phyloP scores from a whole-genome alignment of 2,329 filamentous ascomycete genomes.

The Metarhizium sp. region DNA sequence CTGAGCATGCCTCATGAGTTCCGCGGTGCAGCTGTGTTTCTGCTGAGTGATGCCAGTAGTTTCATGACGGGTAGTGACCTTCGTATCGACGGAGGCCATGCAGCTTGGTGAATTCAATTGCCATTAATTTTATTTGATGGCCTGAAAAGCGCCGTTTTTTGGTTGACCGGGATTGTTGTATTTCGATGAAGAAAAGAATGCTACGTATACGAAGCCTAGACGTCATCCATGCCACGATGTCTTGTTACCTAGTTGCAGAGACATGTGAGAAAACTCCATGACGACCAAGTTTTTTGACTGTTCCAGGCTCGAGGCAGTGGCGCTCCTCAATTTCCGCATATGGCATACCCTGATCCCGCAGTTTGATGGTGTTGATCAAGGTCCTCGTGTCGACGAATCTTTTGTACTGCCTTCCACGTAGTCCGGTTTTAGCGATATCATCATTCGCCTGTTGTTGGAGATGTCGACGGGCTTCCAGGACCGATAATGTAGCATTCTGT shows the following conservation, averaged over 20 bases:
- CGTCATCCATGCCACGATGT: background rate
- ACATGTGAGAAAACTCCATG: slow-evolving; percentile 29
- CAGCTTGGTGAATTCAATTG: too few species aligned
- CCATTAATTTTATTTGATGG: too few species aligned
- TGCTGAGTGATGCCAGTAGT: background rate
- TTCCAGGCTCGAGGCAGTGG: slow-evolving; percentile 34
- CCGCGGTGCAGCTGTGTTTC: background rate
- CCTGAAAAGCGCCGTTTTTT: too few species aligned
- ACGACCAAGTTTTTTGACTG: slow-evolving; percentile 35
- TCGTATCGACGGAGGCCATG: background rate
- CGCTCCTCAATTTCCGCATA: slow-evolving; percentile 34
- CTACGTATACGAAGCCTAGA: too few species aligned
- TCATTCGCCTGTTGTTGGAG: slow-evolving; percentile 33
- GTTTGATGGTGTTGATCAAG: slow-evolving; percentile 20
- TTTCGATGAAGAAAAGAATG: too few species aligned
- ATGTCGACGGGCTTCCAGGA: slow-evolving; percentile 36
- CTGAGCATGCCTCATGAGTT: background rate
- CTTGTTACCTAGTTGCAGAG: slow-evolving; percentile 4
- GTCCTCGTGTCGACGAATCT: slow-evolving; percentile 35
- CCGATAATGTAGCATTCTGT: slow-evolving; percentile 37
- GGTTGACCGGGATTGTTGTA: too few species aligned
- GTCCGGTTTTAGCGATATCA: slow-evolving; percentile 33
- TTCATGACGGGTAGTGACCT: background rate
- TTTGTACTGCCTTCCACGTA: slow-evolving; percentile 20
- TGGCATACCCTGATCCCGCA: slow-evolving; percentile 31